Conservation (phyloP, 2,329 filamentous ascomycete species). For the Exophiala alcalophila region DNA sequence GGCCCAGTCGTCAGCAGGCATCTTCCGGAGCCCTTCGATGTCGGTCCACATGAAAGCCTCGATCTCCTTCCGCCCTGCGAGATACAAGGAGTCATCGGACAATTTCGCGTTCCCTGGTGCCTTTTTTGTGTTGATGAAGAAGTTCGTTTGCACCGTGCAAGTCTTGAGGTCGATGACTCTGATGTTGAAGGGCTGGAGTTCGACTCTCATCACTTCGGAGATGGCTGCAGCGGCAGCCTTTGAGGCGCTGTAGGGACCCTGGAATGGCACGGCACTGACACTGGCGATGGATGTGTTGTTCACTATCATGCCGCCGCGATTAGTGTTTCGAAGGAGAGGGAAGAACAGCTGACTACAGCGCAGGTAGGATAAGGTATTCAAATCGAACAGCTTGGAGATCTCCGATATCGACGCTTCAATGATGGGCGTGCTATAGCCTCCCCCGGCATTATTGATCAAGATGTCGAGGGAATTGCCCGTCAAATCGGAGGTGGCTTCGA, state of each 20-base stretch:
- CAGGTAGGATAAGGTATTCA: slow-evolving; percentile 43
- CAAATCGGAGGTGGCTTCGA: slow-evolving; percentile 29
- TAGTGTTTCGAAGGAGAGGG: slow-evolving; percentile 42
- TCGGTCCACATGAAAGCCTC: slow-evolving; percentile 16
- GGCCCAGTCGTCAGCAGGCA: slow-evolving; percentile 13
- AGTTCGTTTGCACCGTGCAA: slow-evolving; percentile 27
- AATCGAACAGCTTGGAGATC: slow-evolving; percentile 39
- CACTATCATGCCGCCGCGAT: slow-evolving; percentile 42
- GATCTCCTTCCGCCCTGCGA: slow-evolving; percentile 13
- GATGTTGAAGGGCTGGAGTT: slow-evolving; percentile 34
- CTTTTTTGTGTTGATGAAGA: slow-evolving; percentile 7
- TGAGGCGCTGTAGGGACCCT: slow-evolving; percentile 35
- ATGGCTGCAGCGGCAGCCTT: slow-evolving; percentile 33
- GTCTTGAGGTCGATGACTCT: slow-evolving; percentile 32
- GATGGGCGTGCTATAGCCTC: slow-evolving; percentile 30
- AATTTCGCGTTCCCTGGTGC: not conserved
- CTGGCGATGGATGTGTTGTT: slow-evolving; percentile 39
- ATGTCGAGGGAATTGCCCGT: slow-evolving; percentile 39
- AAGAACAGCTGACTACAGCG: slow-evolving; percentile 36
- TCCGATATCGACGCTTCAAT: slow-evolving; percentile 32
- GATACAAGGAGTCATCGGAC: slow-evolving; percentile 9
- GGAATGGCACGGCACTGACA: slow-evolving; percentile 34
- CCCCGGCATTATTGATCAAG: slow-evolving; percentile 49
- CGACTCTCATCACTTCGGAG: slow-evolving; percentile 39
- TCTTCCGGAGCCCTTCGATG: not conserved